Base-by-base conservation (phyloP, 1,284 basidiomycete genomes). In the Cutaneotrichosporon sp. region DNA sequence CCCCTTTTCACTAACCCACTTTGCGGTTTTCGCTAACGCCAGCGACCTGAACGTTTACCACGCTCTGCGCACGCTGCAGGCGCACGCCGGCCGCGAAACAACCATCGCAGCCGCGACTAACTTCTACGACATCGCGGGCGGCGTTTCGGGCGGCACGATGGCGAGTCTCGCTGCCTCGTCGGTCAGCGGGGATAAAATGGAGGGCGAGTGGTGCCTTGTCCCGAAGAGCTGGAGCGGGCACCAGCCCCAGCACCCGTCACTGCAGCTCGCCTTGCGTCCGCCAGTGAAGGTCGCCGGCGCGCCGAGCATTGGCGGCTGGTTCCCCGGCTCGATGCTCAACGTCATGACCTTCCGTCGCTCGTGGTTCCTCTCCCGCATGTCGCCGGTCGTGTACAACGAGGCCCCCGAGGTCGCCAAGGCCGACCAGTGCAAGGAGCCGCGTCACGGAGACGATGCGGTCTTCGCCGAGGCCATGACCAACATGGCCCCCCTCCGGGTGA, bases 261-360 rank as follows among this genome's bases (percentile, higher is more conserved):
- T 51, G 7, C 31, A 53, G 56, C 50, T 66, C 51, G 60, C 63
- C 18, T 46, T n/a, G 31, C 18, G 31, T n/a, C 31, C 30, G 31
- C 30, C 51, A 9, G 16, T 34, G 8, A 26, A 34, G 10, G 32
- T 64, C n/a, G 46, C 63, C 31, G 64, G 64, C 22, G 63, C 60
- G 36, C 64, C 64, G 30, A 7, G 14, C 4, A 30, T 50, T 63
- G 91, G 90, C 34, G 82, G 81, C 0, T 82, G 85, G 67, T 90
- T 84, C 76, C 71, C 88, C 51, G 90, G 94, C 87, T 79, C 82
- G 14, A 66, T 81, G 1, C 73, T 83, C 55, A 91, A 96, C 74
- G 82, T 83, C 38, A 81, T 86, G 21, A 79, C 92, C 36, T 89
- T 93, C 42, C 87, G 91, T 68, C 87, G 92, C 61, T 88, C 90